A percentile compares a stretch with the other conserved stretches of the same genome.
Evolutionary conservation across 2,329 filamentous ascomycete genomes (phyloP).

Genomic region (Juglanconis oblonga): DNA sequence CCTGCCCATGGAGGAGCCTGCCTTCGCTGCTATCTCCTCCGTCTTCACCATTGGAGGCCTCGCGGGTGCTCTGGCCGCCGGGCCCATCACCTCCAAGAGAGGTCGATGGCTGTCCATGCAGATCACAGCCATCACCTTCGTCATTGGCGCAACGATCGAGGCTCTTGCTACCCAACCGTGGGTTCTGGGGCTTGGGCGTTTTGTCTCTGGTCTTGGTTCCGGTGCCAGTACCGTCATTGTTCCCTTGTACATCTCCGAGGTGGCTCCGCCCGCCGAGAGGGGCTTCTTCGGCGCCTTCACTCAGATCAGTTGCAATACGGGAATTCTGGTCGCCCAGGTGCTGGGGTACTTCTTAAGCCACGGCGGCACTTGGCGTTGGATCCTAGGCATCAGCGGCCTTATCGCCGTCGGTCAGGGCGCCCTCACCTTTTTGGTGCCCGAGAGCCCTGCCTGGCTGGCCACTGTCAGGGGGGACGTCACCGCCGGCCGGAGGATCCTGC

Average conservation of each 20-base stretch:
- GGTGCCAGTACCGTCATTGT: slow-evolving; percentile 90
- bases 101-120: slow-evolving; percentile 77
- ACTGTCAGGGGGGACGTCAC: slow-evolving; percentile 56
- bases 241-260: slow-evolving; percentile 90
- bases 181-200: slow-evolving; percentile 68
- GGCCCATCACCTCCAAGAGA: slow-evolving; percentile 72
- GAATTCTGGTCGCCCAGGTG: slow-evolving; percentile 79
- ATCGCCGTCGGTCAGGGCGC: slow-evolving; percentile 66
- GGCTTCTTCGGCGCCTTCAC: slow-evolving; percentile 84
- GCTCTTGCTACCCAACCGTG: slow-evolving; percentile 66
- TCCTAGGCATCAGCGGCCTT: slow-evolving; percentile 69
- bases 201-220: slow-evolving; percentile 79
- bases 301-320: slow-evolving; percentile 89
- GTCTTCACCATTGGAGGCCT: slow-evolving; percentile 90
- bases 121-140: slow-evolving; percentile 72
- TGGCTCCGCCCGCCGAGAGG: slow-evolving; percentile 70
- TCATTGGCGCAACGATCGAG: slow-evolving; percentile 72
- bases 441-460: slow-evolving; percentile 86
- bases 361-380: slow-evolving; percentile 76
- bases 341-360: slow-evolving; percentile 86
- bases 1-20: slow-evolving; percentile 78
- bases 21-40: slow-evolving; percentile 84
- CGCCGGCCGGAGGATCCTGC: slow-evolving; percentile 65
- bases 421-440: slow-evolving; percentile 73
- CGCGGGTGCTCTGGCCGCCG: slow-evolving; percentile 74